Base-by-base conservation (phyloP, 108 stramenopile genomes). In the Cyclotella distinguenda region DNA sequence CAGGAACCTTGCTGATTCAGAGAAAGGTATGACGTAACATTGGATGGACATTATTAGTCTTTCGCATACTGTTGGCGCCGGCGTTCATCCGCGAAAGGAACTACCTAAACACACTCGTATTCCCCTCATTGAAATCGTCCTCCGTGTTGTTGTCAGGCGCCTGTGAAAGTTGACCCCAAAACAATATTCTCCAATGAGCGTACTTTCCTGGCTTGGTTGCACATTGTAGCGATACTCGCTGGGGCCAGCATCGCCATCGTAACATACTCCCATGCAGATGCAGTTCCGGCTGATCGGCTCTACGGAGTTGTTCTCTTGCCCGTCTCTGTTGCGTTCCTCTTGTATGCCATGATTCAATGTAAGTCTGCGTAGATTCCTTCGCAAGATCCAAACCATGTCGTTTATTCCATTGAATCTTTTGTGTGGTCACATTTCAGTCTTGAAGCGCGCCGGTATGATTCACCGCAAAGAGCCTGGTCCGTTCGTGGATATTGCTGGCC, bases 161-260 rank as follows among this genome's bases (percentile, higher is more conserved):
- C 85, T 27, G 42, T 80, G 27, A 86, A 86, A 67, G 77, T 93
- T 12, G 91, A 93, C 46, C 91, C 91, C 33, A 79, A 76, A 65
- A 72, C 68, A 32, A 55, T 74, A 42, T 61, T 82, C 47, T 88
- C 88, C 16, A 88, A 88, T 63, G 90, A 92, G 51, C 74, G 90
- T 13, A 90, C 89, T 4, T 84, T 92, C 61, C 45, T 92, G 32
- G 51, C 78, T 8, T 92, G 91, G 91, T 40, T 85, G n/a, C 71
- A 72, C 36, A 49, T 76, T 39, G 76, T 82, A 18, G 33, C 78
- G 12, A 68, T 52, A 13, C 55, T 82, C 36, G 66, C 58, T 1
- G 49, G 19, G n/a, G 78, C 70, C 10, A 67, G 80, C 11, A 25
- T 74, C 4, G 65, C 66, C 2, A 83, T 85, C 36, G 22, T 82